Evolutionary conservation across 202 grass and related monocot genomes (phyloP).

Genomic region (Cymbopogon flexuosus): DNA sequence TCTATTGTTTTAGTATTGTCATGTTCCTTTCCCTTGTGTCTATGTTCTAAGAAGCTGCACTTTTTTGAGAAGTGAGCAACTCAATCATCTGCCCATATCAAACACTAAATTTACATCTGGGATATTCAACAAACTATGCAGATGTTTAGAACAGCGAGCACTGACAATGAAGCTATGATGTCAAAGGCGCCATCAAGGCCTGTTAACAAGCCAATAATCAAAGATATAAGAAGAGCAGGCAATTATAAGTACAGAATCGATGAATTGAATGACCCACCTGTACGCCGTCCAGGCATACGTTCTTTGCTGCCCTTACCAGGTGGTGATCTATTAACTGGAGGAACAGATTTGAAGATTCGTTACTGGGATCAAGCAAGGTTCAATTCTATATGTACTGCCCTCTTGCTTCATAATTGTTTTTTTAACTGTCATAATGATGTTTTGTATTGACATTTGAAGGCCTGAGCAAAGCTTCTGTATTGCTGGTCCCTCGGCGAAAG

Average conservation of each 20-base stretch:
- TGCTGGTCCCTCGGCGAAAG: slow-evolving; percentile 75
- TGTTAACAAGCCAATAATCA: slow-evolving; percentile 48
- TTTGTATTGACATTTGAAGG: slow-evolving; percentile 45
- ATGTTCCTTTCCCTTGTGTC: slow-evolving; percentile 11
- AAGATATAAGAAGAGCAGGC: slow-evolving; percentile 51
- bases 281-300: slow-evolving; percentile 62
- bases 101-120: slow-evolving; percentile 1
- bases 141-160: slow-evolving; percentile 75
- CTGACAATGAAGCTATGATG: slow-evolving; percentile 56
- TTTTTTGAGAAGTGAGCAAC: not conserved
- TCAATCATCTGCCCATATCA: not conserved
- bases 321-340: slow-evolving; percentile 74
- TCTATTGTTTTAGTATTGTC: not conserved
- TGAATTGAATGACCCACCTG: slow-evolving; percentile 67
- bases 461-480: slow-evolving; percentile 93
- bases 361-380: slow-evolving; percentile 98
- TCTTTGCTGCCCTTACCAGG: slow-evolving; percentile 90
- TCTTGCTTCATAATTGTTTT: not conserved
- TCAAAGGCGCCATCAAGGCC: slow-evolving; percentile 52
- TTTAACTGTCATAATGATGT: not conserved
- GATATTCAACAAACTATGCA: slow-evolving; percentile 43
- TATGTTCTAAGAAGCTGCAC: not conserved
- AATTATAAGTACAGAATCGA: slow-evolving; percentile 88
- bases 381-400: slow-evolving; percentile 9
- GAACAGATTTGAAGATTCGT: slow-evolving; percentile 85